Evolutionary conservation across 768 basidiomycete species (phyloP).

Genomic region (Trametes elegans): DNA sequence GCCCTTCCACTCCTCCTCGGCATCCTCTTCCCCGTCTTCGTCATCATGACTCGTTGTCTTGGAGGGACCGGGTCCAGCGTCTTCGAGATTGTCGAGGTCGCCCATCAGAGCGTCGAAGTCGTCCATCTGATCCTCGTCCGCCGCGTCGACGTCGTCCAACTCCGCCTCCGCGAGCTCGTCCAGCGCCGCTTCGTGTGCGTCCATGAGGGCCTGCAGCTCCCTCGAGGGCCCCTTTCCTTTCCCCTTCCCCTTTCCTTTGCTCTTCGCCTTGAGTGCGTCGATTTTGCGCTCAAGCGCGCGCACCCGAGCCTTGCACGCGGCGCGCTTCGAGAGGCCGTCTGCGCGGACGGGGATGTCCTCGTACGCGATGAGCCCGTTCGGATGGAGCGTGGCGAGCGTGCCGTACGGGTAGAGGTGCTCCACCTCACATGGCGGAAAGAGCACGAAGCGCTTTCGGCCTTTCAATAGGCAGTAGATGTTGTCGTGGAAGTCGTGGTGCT

Average conservation of each 20-base stretch:
- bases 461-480: slow-evolving; percentile 32
- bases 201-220: slow-evolving; percentile 22
- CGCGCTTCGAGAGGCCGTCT: slow-evolving; percentile 27
- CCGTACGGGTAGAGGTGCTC: slow-evolving; percentile 28
- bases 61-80: not conserved
- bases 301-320: slow-evolving; percentile 26
- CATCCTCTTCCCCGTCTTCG: slow-evolving; percentile 4
- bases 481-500: slow-evolving; percentile 35
- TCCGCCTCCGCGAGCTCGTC: slow-evolving; percentile 25
- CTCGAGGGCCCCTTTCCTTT: slow-evolving; percentile 17
- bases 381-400: slow-evolving; percentile 23
- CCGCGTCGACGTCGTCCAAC: slow-evolving; percentile 21
- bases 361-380: slow-evolving; percentile 33
- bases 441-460: slow-evolving; percentile 33
- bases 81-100: slow-evolving; percentile 16
- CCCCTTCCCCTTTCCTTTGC: slow-evolving; percentile 22
- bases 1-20: slow-evolving; percentile 14
- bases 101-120: slow-evolving; percentile 30
- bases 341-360: slow-evolving; percentile 24
- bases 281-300: slow-evolving; percentile 25
- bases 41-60: no score
- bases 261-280: slow-evolving; percentile 15
- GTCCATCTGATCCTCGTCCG: slow-evolving; percentile 25
- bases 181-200: slow-evolving; percentile 24
- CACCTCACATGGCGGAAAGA: slow-evolving; percentile 28